A percentile compares a stretch with the other conserved stretches of the same genome.
Conservation (phyloP, 169 alveolate genomes). For the Blepharisma undulans region DNA sequence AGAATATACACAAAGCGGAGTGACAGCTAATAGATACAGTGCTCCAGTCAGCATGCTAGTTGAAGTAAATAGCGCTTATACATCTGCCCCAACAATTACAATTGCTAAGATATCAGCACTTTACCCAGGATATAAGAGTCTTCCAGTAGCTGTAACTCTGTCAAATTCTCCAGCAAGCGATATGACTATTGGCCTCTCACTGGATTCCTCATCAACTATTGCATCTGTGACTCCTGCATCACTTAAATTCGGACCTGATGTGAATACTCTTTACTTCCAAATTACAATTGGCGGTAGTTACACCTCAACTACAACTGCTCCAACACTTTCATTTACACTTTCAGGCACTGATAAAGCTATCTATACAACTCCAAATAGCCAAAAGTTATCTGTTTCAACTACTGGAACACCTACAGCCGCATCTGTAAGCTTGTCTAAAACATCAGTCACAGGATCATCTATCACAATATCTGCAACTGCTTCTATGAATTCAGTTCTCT, state of each 20-base stretch:
- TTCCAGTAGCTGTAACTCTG: neutral
- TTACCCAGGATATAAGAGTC: neutral
- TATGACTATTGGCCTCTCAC: neutral
- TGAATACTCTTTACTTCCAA: neutral
- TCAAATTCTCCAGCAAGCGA: neutral
- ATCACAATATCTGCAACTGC: too few species aligned
- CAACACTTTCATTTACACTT: neutral
- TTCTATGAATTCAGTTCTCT: too few species aligned
- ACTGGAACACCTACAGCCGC: neutral
- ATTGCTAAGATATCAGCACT: neutral
- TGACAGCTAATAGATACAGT: neutral
- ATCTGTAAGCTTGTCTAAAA: too few species aligned
- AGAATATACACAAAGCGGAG: neutral
- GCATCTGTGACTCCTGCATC: neutral
- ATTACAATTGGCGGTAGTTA: neutral
- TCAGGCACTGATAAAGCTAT: slow-evolving; percentile 1
- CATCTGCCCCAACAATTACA: neutral
- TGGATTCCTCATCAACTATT: neutral
- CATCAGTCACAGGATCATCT: too few species aligned
- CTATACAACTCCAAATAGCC: neutral
- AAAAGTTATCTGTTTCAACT: neutral
- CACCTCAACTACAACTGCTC: neutral
- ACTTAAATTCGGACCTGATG: neutral
- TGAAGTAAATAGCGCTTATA: neutral
- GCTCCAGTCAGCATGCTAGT: neutral